These are phyloP conservation scores for Seiridium unicorne DNA, from an alignment of 2,329 filamentous ascomycete species.

Conservation along the genomic window DNA sequence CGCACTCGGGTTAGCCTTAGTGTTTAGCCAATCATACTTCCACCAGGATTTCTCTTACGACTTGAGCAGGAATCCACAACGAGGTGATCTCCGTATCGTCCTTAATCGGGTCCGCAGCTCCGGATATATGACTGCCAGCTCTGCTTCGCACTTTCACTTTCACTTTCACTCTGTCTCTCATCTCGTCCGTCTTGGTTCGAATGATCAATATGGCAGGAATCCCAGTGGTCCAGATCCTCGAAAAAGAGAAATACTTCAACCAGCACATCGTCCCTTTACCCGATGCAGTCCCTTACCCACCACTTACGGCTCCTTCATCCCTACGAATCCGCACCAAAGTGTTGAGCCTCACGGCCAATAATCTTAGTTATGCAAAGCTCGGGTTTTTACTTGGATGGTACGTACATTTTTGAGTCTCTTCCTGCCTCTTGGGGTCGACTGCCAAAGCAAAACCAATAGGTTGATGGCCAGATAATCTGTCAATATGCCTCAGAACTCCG, in stretches of 20 bases:
- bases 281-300: constrained; percentile 18
- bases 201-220: constrained; percentile 19
- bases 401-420: too few relatives aligned
- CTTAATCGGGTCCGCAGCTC: too few relatives aligned
- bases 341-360: constrained; percentile 31
- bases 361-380: constrained; percentile 30
- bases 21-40: too few relatives aligned
- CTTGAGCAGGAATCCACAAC: too few relatives aligned
- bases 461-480: too few relatives aligned
- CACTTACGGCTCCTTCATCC: constrained; percentile 22
- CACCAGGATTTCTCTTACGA: too few relatives aligned
- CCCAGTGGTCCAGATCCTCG: constrained; percentile 26
- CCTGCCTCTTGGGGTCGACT: too few relatives aligned
- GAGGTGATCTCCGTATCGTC: too few relatives aligned
- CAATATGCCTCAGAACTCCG: too few relatives aligned
- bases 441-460: too few relatives aligned
- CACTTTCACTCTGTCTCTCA: not conserved
- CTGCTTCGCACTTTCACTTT: not conserved
- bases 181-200: not conserved
- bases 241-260: constrained; percentile 27
- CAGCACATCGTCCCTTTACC: constrained; percentile 25
- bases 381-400: constrained; percentile 26
- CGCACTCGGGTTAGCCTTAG: too few relatives aligned
- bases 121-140: not conserved
- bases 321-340: constrained; percentile 27